Evolutionary conservation across 2,329 filamentous ascomycete species (phyloP), one percentile per base, ranked within the genome.

Genomic region (Penicillium janthinellum): DNA sequence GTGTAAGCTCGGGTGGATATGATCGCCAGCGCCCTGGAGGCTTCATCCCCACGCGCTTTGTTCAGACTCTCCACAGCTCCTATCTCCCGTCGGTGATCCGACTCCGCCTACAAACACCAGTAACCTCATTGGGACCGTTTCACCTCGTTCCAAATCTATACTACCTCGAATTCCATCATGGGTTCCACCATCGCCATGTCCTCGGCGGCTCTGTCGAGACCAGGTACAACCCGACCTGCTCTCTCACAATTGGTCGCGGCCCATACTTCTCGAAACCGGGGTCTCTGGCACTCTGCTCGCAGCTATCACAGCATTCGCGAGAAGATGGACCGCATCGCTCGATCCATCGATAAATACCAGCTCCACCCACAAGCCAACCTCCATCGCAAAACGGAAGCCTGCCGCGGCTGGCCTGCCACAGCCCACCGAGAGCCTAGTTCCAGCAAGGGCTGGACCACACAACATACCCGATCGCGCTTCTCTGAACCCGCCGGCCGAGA

Each of bases 1-100:
- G 47, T 44, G 48, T 57, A 54, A 57, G 57, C 59, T 50, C 61
- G 57, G 28, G 59, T 60, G 59, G 63, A 57, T 64, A 61, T 59
- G 63, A 65, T 64, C 61, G 59, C 54, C 63, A 22, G 45, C 34
- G 34, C 45, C 34, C 28, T 39, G 48, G 50, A 56, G 47, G 35
- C 45, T 17, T 56, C 41, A 47, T 55, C 53, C 38, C 54, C 49
- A 45, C 56, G 56, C 51, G 56, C 56, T 53, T 25, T 39, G 54
- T 60, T 39, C 39, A 39, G 15, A 31, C 20, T 53, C 37, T 52
- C 14, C 35, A 44, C 56, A 47, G 15, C 38, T 15, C 15, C 14
- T 39, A 37, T 39, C 20, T 8, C 22, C 6, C 17, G n/a, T 31
- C 14, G 38, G 52, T 53, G 50, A 41, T 17, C 28, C 12, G n/a